Conservation (phyloP, 495 filamentous ascomycete species). For the Penicillium salamii region DNA sequence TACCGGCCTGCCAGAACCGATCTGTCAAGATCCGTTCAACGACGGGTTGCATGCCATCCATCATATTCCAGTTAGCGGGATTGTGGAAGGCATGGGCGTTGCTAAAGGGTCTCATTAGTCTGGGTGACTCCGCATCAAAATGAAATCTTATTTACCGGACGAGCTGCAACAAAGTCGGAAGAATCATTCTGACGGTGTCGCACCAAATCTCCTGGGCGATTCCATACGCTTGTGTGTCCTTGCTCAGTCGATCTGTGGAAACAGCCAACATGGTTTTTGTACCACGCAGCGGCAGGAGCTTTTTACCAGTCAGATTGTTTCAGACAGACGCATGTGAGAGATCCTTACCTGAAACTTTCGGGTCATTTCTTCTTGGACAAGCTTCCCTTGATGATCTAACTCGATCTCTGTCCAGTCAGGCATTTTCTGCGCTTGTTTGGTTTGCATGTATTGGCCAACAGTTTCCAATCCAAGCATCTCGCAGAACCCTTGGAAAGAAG, state of each 20-base stretch:
- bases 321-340: too few species aligned
- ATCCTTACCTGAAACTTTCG: slow-evolving; percentile 60
- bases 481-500: slow-evolving; percentile 78
- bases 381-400: slow-evolving; percentile 76
- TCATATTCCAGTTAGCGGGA: slow-evolving; percentile 78
- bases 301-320: slow-evolving; percentile 8
- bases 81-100: slow-evolving; percentile 95
- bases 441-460: slow-evolving; percentile 74
- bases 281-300: slow-evolving; percentile 74
- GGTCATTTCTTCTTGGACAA: slow-evolving; percentile 69
- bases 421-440: slow-evolving; percentile 69
- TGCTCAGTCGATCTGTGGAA: slow-evolving; percentile 83
- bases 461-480: slow-evolving; percentile 72
- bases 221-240: slow-evolving; percentile 60
- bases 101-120: slow-evolving; percentile 39
- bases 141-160: slow-evolving; percentile 64
- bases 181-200: slow-evolving; percentile 73
- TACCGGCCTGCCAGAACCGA: slow-evolving; percentile 98
- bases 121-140: not conserved
- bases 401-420: slow-evolving; percentile 76
- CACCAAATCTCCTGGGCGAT: slow-evolving; percentile 78
- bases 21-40: slow-evolving; percentile 85
- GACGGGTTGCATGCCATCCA: slow-evolving; percentile 71
- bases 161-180: slow-evolving; percentile 84
- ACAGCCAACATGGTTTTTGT: slow-evolving; percentile 89